phyloP scores from a whole-genome alignment of 148 eudicot genomes.

The Dianthus caryophyllus region DNA sequence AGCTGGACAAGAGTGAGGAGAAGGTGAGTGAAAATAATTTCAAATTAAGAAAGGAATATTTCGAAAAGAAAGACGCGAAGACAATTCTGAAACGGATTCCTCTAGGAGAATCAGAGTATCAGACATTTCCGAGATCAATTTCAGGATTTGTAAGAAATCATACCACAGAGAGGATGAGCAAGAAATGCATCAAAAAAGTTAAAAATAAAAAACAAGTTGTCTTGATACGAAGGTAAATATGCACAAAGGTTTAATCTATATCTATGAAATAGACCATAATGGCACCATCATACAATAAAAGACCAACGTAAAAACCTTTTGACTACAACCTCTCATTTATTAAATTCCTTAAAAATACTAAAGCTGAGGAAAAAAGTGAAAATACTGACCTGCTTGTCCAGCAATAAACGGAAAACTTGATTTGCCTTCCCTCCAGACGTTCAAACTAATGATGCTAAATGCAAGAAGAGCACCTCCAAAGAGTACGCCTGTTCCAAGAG shows the following conservation, averaged over 20 bases:
- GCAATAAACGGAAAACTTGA: slow-evolving; percentile 77
- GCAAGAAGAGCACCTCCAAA: slow-evolving; percentile 76
- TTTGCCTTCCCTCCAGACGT: slow-evolving; percentile 84
- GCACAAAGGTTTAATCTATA: not conserved
- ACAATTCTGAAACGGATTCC: not conserved
- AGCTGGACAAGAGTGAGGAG: slow-evolving; percentile 39
- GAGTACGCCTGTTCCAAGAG: slow-evolving; percentile 53
- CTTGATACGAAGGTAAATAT: not conserved
- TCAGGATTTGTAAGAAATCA: not conserved
- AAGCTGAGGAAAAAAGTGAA: not conserved
- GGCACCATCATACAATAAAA: not conserved
- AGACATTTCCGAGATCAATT: not conserved
- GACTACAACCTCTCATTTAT: not conserved
- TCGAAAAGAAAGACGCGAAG: not conserved
- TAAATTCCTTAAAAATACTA: not conserved
- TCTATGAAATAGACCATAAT: not conserved
- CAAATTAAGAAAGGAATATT: not conserved
- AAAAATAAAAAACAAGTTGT: not conserved
- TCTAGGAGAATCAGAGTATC: not conserved
- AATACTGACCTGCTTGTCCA: slow-evolving; percentile 80
- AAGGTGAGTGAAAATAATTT: slow-evolving; percentile 7
- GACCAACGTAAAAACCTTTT: not conserved
- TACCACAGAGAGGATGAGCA: not conserved
- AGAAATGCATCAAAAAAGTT: too few relatives aligned
- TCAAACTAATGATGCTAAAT: slow-evolving; percentile 67